Evolutionary conservation across 352 stramenopile species (phyloP).

Genomic region (Pythium biforme): DNA sequence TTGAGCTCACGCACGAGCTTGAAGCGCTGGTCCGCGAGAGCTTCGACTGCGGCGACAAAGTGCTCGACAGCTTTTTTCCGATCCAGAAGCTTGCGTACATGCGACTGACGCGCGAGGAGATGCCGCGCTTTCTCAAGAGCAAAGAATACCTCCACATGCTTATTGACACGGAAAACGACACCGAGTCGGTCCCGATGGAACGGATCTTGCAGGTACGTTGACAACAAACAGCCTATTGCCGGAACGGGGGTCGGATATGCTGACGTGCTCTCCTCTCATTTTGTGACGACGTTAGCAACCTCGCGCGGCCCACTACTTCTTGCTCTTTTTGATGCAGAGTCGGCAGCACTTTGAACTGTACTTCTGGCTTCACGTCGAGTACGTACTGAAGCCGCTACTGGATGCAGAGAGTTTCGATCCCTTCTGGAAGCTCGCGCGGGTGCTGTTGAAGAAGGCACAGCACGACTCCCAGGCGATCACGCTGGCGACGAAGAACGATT

Average conservation of each 20-base stretch:
- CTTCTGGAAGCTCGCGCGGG: constrained; percentile 68
- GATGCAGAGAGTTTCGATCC: constrained; percentile 42
- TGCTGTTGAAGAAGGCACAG: constrained; percentile 71
- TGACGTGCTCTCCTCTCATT: background rate
- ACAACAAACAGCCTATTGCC: too few species aligned
- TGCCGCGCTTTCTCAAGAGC: constrained; percentile 84
- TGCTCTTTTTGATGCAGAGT: constrained; percentile 86
- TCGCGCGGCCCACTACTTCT: constrained; percentile 80
- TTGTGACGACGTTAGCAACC: constrained; percentile 41
- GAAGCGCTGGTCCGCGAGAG: constrained; percentile 74
- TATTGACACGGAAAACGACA: constrained; percentile 76
- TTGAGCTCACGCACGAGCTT: constrained; percentile 76
- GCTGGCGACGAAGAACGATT: constrained; percentile 66
- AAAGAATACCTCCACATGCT: constrained; percentile 85
- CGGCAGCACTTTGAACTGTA: constrained; percentile 87
- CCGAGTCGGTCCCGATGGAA: constrained; percentile 76
- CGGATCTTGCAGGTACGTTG: constrained; percentile 53
- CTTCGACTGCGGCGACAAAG: constrained; percentile 47
- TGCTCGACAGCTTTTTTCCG: constrained; percentile 75
- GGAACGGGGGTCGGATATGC: background rate
- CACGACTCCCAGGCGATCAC: constrained; percentile 80
- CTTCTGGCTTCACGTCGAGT: constrained; percentile 88
- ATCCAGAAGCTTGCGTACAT: constrained; percentile 87
- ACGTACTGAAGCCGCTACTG: constrained; percentile 74
- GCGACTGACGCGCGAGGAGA: constrained; percentile 73